phyloP scores from a whole-genome alignment of 192 early-diverging fungal genomes.

The Pilobolus umbonatus region DNA sequence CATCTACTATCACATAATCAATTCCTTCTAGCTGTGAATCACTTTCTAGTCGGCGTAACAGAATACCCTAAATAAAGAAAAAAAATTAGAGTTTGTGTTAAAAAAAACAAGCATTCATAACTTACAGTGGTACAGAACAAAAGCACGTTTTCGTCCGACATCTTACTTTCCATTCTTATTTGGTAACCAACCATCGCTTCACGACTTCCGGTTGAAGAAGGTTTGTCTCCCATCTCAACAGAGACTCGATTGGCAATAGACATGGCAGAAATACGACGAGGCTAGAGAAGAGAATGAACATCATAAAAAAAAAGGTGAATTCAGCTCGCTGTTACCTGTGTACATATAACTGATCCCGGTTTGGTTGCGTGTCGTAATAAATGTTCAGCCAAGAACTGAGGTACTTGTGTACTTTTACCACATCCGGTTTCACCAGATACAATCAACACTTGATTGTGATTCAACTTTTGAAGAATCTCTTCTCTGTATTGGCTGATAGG shows the following conservation, averaged over 20 bases:
- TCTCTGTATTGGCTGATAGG: conserved; percentile 59
- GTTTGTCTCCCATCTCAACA: conserved; percentile 62
- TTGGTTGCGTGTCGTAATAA: conserved; percentile 37
- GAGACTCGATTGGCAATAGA: conserved; percentile 77
- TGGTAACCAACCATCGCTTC: conserved; percentile 68
- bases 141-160: conserved; percentile 52
- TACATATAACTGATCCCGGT: conserved; percentile 47
- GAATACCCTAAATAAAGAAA: conserved; percentile 53
- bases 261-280: conserved; percentile 74
- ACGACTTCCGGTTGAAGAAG: conserved; percentile 42
- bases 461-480: conserved; percentile 46
- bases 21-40: conserved; percentile 55
- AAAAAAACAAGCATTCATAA: not conserved
- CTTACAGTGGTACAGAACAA: conserved; percentile 71
- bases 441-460: conserved; percentile 57
- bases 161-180: conserved; percentile 60
- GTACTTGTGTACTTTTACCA: conserved; percentile 76
- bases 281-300: conserved; percentile 35
- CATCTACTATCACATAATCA: conserved; percentile 71
- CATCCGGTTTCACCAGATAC: conserved; percentile 80
- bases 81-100: too few species aligned
- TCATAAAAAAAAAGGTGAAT: not conserved
- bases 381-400: conserved; percentile 68
- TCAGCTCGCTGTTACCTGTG: conserved; percentile 45
- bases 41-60: conserved; percentile 61